These are phyloP conservation scores for Dendryphion nanum DNA, from an alignment of 2,329 filamentous ascomycete genomes.

Conservation along the genomic window DNA sequence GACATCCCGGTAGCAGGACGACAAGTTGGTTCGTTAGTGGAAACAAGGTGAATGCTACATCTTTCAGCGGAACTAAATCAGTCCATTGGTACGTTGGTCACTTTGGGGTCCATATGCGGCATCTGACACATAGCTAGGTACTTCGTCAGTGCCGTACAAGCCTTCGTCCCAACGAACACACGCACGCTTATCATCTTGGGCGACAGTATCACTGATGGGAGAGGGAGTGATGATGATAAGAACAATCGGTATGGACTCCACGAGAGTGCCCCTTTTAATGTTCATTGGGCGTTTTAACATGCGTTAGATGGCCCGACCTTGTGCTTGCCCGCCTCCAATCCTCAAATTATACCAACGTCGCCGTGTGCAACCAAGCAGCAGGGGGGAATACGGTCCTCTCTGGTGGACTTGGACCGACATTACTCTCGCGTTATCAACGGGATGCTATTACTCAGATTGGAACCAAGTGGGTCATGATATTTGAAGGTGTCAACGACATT, in stretches of 20 bases:
- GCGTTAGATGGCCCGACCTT: conserved; percentile 33
- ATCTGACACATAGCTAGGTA: conserved; percentile 47
- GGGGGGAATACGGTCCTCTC: conserved; percentile 55
- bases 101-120: not conserved
- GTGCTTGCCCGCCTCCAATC: conserved; percentile 44
- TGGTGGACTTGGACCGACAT: conserved; percentile 60
- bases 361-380: conserved; percentile 39
- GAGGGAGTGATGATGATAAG: conserved; percentile 56
- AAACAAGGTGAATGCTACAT: conserved; percentile 50
- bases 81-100: conserved; percentile 40
- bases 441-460: conserved; percentile 58
- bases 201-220: conserved; percentile 64
- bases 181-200: conserved; percentile 55
- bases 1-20: conserved; percentile 64
- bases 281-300: no score
- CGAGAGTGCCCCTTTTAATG: not conserved
- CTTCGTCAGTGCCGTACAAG: conserved; percentile 57
- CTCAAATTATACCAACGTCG: conserved; percentile 46
- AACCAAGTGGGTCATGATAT: conserved; percentile 60
- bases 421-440: conserved; percentile 58
- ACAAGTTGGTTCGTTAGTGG: conserved; percentile 58
- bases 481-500: conserved; percentile 67
- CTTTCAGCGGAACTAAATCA: conserved; percentile 43
- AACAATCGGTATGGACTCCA: conserved; percentile 49
- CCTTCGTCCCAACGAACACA: conserved; percentile 43